phyloP scores from a whole-genome alignment of 108 stramenopile genomes.

The Cyclotella atomus region DNA sequence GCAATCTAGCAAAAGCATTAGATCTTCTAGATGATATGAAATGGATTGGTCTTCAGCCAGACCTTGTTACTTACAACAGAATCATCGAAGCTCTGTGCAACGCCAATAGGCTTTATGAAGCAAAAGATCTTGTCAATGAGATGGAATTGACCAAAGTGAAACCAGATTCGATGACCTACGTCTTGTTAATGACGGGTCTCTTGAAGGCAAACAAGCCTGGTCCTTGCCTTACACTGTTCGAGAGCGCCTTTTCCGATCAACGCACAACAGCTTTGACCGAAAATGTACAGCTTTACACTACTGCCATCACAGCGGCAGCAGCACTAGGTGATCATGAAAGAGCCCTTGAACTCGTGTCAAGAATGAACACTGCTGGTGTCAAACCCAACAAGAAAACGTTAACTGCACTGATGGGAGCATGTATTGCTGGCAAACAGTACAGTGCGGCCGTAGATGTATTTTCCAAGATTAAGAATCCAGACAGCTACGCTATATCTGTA shows the following conservation, averaged over 20 bases:
- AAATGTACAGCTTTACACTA: slow-evolving; percentile 87
- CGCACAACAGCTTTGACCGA: slow-evolving; percentile 75
- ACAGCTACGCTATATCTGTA: slow-evolving; percentile 72
- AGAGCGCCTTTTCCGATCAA: slow-evolving; percentile 71
- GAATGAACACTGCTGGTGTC: slow-evolving; percentile 82
- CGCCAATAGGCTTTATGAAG: slow-evolving; percentile 57
- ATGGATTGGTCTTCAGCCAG: slow-evolving; percentile 65
- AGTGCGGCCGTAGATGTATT: slow-evolving; percentile 74
- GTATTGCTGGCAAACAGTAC: slow-evolving; percentile 62
- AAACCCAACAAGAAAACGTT: slow-evolving; percentile 87
- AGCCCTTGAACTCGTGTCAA: slow-evolving; percentile 75
- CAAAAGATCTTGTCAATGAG: slow-evolving; percentile 72
- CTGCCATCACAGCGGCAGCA: slow-evolving; percentile 85
- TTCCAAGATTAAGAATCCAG: slow-evolving; percentile 68
- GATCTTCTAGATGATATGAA: slow-evolving; percentile 84
- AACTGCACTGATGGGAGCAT: slow-evolving; percentile 84
- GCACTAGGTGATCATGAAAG: slow-evolving; percentile 73
- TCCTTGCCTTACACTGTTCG: slow-evolving; percentile 80
- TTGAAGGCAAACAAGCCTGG: slow-evolving; percentile 72
- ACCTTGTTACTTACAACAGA: slow-evolving; percentile 76
- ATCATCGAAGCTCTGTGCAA: slow-evolving; percentile 74
- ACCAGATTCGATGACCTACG: slow-evolving; percentile 88
- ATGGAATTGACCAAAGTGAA: slow-evolving; percentile 74
- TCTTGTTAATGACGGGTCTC: slow-evolving; percentile 81
- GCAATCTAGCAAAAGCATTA: slow-evolving; percentile 57